Evolutionary conservation across 2,329 filamentous ascomycete genomes (phyloP).

Genomic region (Neofusicoccum parvum): DNA sequence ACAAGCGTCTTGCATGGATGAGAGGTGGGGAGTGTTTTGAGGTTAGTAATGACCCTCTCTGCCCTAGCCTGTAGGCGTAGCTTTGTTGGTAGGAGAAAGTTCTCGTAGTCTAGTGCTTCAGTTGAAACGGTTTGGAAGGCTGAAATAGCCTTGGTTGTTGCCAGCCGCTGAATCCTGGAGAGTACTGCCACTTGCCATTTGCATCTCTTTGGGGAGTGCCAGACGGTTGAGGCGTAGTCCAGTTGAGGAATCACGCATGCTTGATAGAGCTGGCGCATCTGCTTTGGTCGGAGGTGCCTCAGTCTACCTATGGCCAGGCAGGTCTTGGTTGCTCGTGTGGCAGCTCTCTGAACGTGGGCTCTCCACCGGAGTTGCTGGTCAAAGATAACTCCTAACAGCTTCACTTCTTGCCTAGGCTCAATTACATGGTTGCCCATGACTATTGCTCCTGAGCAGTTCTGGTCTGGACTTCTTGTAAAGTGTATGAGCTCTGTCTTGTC

Average conservation of each 20-base stretch:
- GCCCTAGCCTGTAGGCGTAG: not conserved
- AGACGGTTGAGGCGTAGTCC: slow-evolving; percentile 31
- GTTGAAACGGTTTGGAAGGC: not conserved
- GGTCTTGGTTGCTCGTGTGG: slow-evolving; percentile 26
- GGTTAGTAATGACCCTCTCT: not conserved
- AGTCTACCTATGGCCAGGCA: slow-evolving; percentile 26
- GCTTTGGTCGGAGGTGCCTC: slow-evolving; percentile 26
- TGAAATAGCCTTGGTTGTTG: not conserved
- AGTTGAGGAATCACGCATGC: slow-evolving; percentile 28
- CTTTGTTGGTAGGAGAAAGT: not conserved
- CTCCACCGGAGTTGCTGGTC: slow-evolving; percentile 29
- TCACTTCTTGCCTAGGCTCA: slow-evolving; percentile 25
- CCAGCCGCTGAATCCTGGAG: not conserved
- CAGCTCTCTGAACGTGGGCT: slow-evolving; percentile 25
- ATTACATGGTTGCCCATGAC: slow-evolving; percentile 25
- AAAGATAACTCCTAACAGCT: slow-evolving; percentile 32
- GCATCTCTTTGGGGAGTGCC: slow-evolving; percentile 28
- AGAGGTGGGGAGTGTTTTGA: not conserved
- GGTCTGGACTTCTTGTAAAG: slow-evolving; percentile 28
- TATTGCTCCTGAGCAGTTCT: slow-evolving; percentile 18
- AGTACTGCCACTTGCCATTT: slow-evolving; percentile 1
- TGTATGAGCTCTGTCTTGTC: slow-evolving; percentile 37
- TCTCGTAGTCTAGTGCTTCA: not conserved
- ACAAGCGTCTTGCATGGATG: not conserved
- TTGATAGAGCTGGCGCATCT: slow-evolving; percentile 31